A percentile compares a stretch with the other conserved stretches of the same genome.
Evolutionary conservation across 345 rosid genomes (phyloP).

Genomic region (Brassica napus): Da-Ae NC_063437.1:21302501-21303000

Average conservation of each 20-base stretch:
- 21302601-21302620: constrained; percentile 23
- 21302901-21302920: no score
- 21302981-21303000: background rate
- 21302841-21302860: background rate
- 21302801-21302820: constrained; percentile 33
- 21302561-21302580: background rate
- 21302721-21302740: constrained; percentile 1
- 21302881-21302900: background rate
- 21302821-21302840: background rate
- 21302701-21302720: constrained; percentile 13
- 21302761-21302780: background rate
- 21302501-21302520: constrained; percentile 44
- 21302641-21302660: constrained; percentile 22
- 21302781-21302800: background rate
- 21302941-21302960: no score
- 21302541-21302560: background rate
- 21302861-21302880: background rate
- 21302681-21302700: constrained; percentile 15
- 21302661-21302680: constrained; percentile 29
- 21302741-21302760: background rate
- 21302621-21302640: constrained; percentile 21
- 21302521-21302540: constrained; percentile 37
- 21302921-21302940: no score
- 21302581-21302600: background rate
- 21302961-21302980: no score